phyloP scores from a whole-genome alignment of 495 filamentous ascomycete genomes.

The Neurospora sublineolata region DNA sequence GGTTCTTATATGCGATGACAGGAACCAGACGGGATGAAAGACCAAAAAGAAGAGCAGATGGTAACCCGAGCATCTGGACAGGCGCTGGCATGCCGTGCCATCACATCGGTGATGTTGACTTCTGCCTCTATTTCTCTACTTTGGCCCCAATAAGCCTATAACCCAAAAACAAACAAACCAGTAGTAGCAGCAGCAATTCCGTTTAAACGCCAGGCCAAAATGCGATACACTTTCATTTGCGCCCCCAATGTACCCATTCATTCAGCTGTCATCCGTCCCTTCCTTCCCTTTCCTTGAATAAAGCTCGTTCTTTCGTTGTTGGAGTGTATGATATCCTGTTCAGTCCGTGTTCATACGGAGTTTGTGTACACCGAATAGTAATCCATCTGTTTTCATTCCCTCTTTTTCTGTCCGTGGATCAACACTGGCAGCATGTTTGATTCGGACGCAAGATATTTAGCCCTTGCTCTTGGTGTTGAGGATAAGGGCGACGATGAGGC shows the following conservation, averaged over 20 bases:
- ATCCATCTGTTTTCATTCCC: not conserved
- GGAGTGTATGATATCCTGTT: not conserved
- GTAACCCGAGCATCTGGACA: not conserved
- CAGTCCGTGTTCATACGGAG: not conserved
- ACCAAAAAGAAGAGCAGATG: not conserved
- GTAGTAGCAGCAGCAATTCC: constrained; percentile 6
- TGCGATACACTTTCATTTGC: constrained; percentile 8
- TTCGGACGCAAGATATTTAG: constrained; percentile 12
- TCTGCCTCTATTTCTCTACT: not conserved
- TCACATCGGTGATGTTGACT: not conserved
- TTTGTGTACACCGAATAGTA: not conserved
- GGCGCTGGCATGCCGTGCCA: not conserved
- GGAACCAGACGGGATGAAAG: not conserved
- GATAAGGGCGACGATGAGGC: constrained; percentile 40
- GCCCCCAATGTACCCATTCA: not conserved
- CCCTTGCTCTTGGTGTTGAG: constrained; percentile 46
- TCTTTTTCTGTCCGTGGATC: not conserved
- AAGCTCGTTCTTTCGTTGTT: not conserved
- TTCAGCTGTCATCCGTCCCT: not conserved
- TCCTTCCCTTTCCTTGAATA: not conserved
- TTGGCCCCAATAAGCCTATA: not conserved
- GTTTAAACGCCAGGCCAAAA: constrained; percentile 22
- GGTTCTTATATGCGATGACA: not conserved
- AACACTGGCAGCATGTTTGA: not conserved
- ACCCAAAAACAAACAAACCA: not conserved